Conservation (phyloP, 768 basidiomycete genomes). For the Lactarius trivialis region DNA sequence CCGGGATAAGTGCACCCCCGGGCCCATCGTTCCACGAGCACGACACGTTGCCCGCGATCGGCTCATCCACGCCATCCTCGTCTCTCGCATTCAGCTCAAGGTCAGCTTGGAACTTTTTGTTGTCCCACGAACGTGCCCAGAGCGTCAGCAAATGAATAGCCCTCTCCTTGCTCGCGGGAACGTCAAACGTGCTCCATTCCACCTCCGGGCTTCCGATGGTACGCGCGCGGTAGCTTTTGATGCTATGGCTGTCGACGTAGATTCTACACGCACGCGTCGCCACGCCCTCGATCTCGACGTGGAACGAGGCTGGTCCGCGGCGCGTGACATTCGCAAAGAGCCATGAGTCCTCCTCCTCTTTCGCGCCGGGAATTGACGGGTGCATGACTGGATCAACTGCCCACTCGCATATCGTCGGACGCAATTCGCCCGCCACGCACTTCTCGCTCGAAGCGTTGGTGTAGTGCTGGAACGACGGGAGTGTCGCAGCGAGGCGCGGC, state of each 20-base stretch:
- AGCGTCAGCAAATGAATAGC: neutral
- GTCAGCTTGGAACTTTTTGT: conserved; percentile 14
- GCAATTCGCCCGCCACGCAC: conserved; percentile 27
- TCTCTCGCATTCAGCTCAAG: conserved; percentile 1
- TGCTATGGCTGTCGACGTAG: conserved; percentile 41
- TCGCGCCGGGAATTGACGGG: conserved; percentile 35
- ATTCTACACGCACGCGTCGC: conserved; percentile 63
- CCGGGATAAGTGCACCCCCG: conserved; percentile 9
- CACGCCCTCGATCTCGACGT: conserved; percentile 43
- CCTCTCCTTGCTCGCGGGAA: conserved; percentile 13
- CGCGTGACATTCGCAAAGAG: conserved; percentile 39
- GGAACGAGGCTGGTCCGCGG: conserved; percentile 39
- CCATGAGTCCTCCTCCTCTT: conserved; percentile 31
- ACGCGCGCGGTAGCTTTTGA: conserved; percentile 13
- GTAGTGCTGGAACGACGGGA: conserved; percentile 43
- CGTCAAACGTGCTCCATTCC: conserved; percentile 12
- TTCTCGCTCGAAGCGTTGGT: conserved; percentile 31
- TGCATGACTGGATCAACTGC: conserved; percentile 30
- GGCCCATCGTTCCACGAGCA: conserved; percentile 20
- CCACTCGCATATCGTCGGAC: conserved; percentile 48
- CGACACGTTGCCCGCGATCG: conserved; percentile 12
- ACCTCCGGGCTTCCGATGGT: neutral
- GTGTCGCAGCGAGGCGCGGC: conserved; percentile 36
- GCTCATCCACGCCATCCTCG: neutral
- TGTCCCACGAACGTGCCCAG: conserved; percentile 19